phyloP scores from a whole-genome alignment of 2,329 filamentous ascomycete species.

The Colletotrichum destructivum region DNA sequence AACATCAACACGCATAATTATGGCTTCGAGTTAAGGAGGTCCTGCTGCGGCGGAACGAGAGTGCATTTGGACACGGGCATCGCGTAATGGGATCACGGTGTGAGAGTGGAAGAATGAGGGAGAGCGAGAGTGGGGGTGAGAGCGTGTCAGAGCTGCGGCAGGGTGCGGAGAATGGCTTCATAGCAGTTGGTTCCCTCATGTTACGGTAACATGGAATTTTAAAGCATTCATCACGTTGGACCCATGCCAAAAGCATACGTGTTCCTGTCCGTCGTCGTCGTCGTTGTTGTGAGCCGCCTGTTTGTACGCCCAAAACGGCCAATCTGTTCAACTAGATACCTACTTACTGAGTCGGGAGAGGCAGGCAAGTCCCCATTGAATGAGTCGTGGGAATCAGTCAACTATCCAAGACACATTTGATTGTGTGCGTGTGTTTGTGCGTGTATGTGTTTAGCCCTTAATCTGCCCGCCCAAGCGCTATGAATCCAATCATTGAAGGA shows the following conservation, averaged over 20 bases:
- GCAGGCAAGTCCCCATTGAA: neutral
- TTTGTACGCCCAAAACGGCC: constrained; percentile 1
- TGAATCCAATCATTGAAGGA: no score
- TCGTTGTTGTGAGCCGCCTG: neutral
- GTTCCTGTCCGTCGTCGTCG: neutral
- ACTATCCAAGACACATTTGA: neutral
- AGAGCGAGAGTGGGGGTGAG: neutral
- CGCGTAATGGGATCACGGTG: neutral
- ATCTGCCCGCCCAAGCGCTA: no score
- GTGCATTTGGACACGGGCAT: neutral
- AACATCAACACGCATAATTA: constrained; percentile 9
- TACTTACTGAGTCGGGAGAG: constrained; percentile 9
- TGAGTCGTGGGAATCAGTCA: neutral
- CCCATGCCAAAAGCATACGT: constrained; percentile 12
- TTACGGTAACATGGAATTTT: constrained; percentile 14
- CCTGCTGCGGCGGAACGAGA: neutral
- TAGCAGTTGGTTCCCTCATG: constrained; percentile 1
- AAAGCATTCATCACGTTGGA: constrained; percentile 14
- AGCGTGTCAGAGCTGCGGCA: constrained; percentile 6
- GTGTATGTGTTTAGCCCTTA: no score
- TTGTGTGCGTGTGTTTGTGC: neutral
- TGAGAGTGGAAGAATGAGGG: no score
- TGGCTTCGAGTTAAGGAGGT: neutral
- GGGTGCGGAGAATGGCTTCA: constrained; percentile 27
- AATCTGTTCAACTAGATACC: constrained; percentile 23